phyloP scores from a whole-genome alignment of 306 rosid species.

The Quercus variabilis region DNA sequence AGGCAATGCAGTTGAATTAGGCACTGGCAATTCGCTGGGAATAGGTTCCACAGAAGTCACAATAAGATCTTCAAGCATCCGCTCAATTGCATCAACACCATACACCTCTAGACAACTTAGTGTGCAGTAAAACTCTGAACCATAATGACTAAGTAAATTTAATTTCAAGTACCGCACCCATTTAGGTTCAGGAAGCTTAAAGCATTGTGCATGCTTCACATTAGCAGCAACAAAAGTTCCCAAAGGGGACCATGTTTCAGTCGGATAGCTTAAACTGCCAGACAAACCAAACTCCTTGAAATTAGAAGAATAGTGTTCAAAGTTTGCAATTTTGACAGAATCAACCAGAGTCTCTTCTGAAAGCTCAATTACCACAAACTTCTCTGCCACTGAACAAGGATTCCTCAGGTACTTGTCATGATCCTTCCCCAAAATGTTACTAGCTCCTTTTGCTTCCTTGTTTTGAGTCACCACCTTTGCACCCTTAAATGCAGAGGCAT shows the following conservation, averaged over 20 bases:
- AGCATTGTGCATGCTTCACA: conserved; percentile 74
- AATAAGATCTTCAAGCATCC: conserved; percentile 89
- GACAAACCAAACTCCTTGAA: conserved; percentile 69
- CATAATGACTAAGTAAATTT: conserved; percentile 70
- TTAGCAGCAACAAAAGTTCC: conserved; percentile 71
- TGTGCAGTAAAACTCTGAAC: conserved; percentile 93
- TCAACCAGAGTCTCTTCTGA: conserved; percentile 80
- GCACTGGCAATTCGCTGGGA: conserved; percentile 39
- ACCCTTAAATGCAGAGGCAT: conserved; percentile 88
- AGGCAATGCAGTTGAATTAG: conserved; percentile 50
- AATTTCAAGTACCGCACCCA: conserved; percentile 84
- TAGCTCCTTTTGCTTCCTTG: conserved; percentile 87
- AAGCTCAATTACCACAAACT: conserved; percentile 83
- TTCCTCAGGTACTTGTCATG: conserved; percentile 83
- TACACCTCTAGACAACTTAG: conserved; percentile 76
- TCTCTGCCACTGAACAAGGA: conserved; percentile 75
- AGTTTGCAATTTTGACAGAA: conserved; percentile 75
- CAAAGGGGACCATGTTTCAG: conserved; percentile 54
- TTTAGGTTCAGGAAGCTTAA: conserved; percentile 62
- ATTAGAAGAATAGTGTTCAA: conserved; percentile 90
- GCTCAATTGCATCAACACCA: conserved; percentile 79
- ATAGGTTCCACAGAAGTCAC: conserved; percentile 53
- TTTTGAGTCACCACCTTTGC: conserved; percentile 87
- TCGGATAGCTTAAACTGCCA: conserved; percentile 73
- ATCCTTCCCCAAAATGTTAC: conserved; percentile 67